Base-by-base conservation (phyloP, 106 monocot genomes). In the Platanthera guangdongensis region DNA sequence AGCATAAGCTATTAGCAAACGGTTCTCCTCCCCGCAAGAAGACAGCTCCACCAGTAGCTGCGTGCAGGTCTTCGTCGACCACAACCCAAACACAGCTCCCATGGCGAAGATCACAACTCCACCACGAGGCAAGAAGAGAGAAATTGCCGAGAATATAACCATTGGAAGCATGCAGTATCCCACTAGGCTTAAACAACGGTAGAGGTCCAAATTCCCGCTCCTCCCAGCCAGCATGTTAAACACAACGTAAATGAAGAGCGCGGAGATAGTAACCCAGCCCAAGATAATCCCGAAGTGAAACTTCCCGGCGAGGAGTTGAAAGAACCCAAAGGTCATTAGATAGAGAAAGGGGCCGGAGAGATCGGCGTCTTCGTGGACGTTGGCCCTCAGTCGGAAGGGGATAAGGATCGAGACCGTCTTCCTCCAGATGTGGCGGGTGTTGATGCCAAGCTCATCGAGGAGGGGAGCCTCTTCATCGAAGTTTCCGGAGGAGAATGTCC, bases 341-440 rank as follows among this genome's bases (percentile, higher is more conserved):
- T 84, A 87, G 73, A 96, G 71, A 79, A 90, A 93, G 3, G 95
- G 95, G 51, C 95, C 95, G 39, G 90, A 93, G 67, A 96, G 93
- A 70, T 96, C 95, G 77, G 88, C 95, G 59, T 96, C 95, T 57
- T 85, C 87, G 85, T 96, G 95, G 73, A 96, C 83, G 46, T 76
- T 71, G 2, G 93, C 63, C 80, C 90, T 87, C 1, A 89, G 39
- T 7, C 88, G 81, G 74, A 96, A 53, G 39, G 95, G 95, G 75
- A 90, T 90, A 22, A 96, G 82, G 78, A 96, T 93, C 19, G 95
- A 88, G 47, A 62, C 19, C 16, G 87, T 93, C 85, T 96, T 96
- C 16, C 90, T 80, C 95, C 95, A 96, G 93, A 96, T 96, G 93
- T 96, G 95, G 81, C 95, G 95, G 19, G 95, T 96, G 76, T 96